phyloP scores from a whole-genome alignment of 1,284 basidiomycete species.

The Cryptococcus floricola region DNA sequence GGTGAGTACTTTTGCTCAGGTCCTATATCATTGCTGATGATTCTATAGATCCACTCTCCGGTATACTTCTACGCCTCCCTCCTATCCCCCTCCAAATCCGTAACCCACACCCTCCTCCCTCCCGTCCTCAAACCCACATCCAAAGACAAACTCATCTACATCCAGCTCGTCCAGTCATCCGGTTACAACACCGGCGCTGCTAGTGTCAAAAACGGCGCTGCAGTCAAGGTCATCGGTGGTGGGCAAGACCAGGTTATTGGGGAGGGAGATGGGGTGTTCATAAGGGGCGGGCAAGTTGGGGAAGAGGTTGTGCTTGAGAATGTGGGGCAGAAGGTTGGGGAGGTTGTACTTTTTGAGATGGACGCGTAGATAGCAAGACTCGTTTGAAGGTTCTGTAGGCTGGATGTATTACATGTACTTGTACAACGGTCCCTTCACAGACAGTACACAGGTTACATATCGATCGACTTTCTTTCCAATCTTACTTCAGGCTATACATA shows the following conservation, averaged over 20 bases:
- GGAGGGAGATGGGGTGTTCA: slow-evolving; percentile 72
- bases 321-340: slow-evolving; percentile 58
- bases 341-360: slow-evolving; percentile 71
- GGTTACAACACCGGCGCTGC: slow-evolving; percentile 63
- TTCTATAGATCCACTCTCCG: slow-evolving; percentile 45
- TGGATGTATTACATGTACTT: too few relatives aligned
- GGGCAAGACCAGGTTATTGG: slow-evolving; percentile 51
- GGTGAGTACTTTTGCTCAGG: slow-evolving; percentile 49
- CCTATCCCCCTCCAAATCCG: slow-evolving; percentile 56
- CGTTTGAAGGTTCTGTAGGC: too few relatives aligned
- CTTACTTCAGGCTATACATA: not conserved
- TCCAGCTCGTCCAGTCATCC: slow-evolving; percentile 61
- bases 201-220: slow-evolving; percentile 19
- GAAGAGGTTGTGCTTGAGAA: slow-evolving; percentile 57
- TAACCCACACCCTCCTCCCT: slow-evolving; percentile 59
- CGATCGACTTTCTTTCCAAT: too few relatives aligned
- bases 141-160: slow-evolving; percentile 45
- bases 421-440: too few relatives aligned
- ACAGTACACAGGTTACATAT: too few relatives aligned
- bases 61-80: slow-evolving; percentile 59
- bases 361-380: slow-evolving; percentile 25
- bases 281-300: slow-evolving; percentile 55
- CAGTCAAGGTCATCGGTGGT: slow-evolving; percentile 43
- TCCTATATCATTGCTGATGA: not conserved
- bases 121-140: not conserved